Percentiles rank a stretch among this genome's conserved stretches.
Evolutionary conservation across 2,329 filamentous ascomycete genomes (phyloP).

Genomic region (Sodiomyces alkalinus): DNA sequence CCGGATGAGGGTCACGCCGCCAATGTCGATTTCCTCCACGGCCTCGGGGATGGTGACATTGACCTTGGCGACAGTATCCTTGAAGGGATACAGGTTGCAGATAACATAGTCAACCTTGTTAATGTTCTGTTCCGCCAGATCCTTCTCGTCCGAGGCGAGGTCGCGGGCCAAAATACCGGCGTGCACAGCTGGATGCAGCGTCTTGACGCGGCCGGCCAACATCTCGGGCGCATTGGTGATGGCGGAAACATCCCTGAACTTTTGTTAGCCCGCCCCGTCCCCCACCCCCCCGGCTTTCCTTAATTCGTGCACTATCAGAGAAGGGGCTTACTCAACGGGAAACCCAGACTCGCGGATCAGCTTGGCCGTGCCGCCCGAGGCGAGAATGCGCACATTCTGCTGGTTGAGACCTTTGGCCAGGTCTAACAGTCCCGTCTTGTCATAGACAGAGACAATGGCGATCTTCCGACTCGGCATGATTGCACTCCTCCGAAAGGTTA

Average conservation of each 20-base stretch:
- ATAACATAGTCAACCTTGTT: constrained; percentile 91
- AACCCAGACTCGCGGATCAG: constrained; percentile 96
- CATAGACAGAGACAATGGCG: constrained; percentile 95
- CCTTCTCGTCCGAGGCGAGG: constrained; percentile 90
- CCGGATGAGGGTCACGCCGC: constrained; percentile 88
- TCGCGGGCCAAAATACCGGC: constrained; percentile 86
- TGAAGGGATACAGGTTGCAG: constrained; percentile 99
- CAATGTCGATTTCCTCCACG: constrained; percentile 98
- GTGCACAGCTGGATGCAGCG: constrained; percentile 85
- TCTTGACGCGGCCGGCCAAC: constrained; percentile 77
- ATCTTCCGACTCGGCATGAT: constrained; percentile 31
- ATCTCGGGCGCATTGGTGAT: constrained; percentile 97
- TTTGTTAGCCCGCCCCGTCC: too few species aligned
- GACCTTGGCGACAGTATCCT: constrained; percentile 92
- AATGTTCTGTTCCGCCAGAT: constrained; percentile 88
- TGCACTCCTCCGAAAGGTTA: too few species aligned
- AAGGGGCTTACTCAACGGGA: constrained; percentile 67
- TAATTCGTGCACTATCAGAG: too few species aligned
- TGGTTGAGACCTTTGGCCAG: constrained; percentile 80
- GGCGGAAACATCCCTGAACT: constrained; percentile 81
- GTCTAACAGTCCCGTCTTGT: constrained; percentile 93
- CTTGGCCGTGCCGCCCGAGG: constrained; percentile 87
- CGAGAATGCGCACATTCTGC: constrained; percentile 82
- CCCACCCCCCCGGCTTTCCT: too few species aligned
- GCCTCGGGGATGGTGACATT: constrained; percentile 95